phyloP scores from a whole-genome alignment of 768 basidiomycete species.

The Hortiboletus campestris region DNA sequence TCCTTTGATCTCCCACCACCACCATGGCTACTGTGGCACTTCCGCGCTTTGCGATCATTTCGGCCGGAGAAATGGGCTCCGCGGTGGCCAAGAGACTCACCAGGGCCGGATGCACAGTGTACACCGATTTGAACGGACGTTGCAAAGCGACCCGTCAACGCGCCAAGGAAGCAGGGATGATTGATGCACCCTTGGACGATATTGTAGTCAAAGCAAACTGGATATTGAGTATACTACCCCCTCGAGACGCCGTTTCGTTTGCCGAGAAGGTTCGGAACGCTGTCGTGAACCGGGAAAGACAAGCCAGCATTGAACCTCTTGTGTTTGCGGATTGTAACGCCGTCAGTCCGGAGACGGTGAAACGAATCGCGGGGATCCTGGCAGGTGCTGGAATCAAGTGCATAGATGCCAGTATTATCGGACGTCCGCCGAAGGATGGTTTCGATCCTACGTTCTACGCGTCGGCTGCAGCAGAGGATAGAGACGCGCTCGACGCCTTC shows the following conservation, averaged over 20 bases:
- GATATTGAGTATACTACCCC: constrained; percentile 59
- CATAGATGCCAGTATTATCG: constrained; percentile 58
- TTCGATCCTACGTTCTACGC: constrained; percentile 58
- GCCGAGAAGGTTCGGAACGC: constrained; percentile 33
- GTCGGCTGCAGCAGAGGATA: constrained; percentile 38
- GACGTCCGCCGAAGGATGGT: constrained; percentile 47
- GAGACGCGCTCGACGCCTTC: constrained; percentile 38
- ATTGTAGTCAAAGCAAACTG: constrained; percentile 39
- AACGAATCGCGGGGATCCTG: constrained; percentile 47
- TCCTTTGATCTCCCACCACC: constrained; percentile 6
- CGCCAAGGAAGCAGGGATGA: constrained; percentile 51
- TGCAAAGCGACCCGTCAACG: constrained; percentile 49
- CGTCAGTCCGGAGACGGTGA: constrained; percentile 49
- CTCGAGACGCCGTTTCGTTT: constrained; percentile 48
- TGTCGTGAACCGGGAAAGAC: not conserved
- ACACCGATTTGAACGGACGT: constrained; percentile 54
- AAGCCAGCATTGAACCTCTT: constrained; percentile 9
- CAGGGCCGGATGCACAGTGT: constrained; percentile 47
- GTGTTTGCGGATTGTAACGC: constrained; percentile 60
- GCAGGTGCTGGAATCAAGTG: constrained; percentile 39
- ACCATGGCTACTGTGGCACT: constrained; percentile 12
- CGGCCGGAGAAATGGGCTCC: constrained; percentile 60
- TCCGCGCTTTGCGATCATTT: constrained; percentile 45
- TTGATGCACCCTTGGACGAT: constrained; percentile 37
- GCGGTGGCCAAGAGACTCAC: constrained; percentile 50